Evolutionary conservation across 2,329 filamentous ascomycete species (phyloP).

Genomic region (Colletotrichum chlorophyti): DNA sequence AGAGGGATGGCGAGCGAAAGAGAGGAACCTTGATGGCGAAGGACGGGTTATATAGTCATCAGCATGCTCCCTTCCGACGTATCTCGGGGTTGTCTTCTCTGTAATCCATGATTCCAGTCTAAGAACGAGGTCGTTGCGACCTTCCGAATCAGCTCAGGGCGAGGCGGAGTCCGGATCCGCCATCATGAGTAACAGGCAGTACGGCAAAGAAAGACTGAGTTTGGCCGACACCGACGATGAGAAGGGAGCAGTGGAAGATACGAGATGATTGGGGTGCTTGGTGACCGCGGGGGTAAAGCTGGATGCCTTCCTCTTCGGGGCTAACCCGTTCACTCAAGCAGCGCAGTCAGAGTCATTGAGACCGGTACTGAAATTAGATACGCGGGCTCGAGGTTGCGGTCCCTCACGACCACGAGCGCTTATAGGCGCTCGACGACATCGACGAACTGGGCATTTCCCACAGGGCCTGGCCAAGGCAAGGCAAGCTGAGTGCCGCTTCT

Average conservation of each 20-base stretch:
- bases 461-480: too few relatives aligned
- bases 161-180: background rate
- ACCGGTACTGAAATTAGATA: background rate
- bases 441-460: too few relatives aligned
- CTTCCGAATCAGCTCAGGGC: conserved; percentile 10
- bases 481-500: too few relatives aligned
- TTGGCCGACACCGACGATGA: background rate
- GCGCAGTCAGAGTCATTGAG: background rate
- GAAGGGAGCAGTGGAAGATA: background rate
- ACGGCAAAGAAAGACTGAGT: background rate
- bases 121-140: background rate
- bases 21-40: background rate
- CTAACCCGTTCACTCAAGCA: background rate
- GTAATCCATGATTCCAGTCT: background rate
- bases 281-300: background rate
- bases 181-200: background rate
- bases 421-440: too few relatives aligned
- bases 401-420: too few relatives aligned
- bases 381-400: background rate
- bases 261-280: too few relatives aligned
- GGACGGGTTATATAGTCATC: background rate
- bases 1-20: conserved; percentile 8
- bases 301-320: conserved; percentile 14
- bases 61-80: background rate
- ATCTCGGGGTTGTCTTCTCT: background rate